Conservation (phyloP, 176 grass and related monocot genomes). For the Aegilops longissima region DNA sequence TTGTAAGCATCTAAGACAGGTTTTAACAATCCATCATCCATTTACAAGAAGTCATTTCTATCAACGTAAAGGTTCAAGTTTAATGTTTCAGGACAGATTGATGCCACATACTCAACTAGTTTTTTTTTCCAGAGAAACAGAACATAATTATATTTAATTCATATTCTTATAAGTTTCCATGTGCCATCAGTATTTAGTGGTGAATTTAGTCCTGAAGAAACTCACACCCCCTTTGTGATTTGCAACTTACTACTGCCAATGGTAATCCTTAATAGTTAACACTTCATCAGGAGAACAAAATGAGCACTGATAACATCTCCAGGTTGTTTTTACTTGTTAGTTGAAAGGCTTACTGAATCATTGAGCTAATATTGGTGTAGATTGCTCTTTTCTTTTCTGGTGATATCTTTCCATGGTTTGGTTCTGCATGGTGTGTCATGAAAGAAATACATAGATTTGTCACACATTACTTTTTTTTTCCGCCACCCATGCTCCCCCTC, state of each 20-base stretch:
- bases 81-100: not conserved
- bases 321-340: not conserved
- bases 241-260: not conserved
- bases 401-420: not conserved
- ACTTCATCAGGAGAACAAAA: not conserved
- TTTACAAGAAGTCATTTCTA: not conserved
- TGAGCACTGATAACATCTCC: not conserved
- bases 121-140: not conserved
- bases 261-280: not conserved
- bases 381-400: not conserved
- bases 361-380: not conserved
- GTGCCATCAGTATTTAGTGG: not conserved
- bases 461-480: not conserved
- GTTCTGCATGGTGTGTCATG: not conserved
- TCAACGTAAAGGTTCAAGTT: not conserved
- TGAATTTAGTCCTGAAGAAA: not conserved
- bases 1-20: not conserved
- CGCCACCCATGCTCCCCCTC: not conserved
- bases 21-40: not conserved
- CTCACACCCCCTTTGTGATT: not conserved
- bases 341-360: not conserved
- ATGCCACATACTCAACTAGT: not conserved
- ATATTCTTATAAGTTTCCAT: not conserved
- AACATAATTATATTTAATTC: not conserved
- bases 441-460: constrained; percentile 8